Base-by-base conservation (phyloP, 2,329 filamentous ascomycete species). In the Thermothelomyces thermophilus region DNA sequence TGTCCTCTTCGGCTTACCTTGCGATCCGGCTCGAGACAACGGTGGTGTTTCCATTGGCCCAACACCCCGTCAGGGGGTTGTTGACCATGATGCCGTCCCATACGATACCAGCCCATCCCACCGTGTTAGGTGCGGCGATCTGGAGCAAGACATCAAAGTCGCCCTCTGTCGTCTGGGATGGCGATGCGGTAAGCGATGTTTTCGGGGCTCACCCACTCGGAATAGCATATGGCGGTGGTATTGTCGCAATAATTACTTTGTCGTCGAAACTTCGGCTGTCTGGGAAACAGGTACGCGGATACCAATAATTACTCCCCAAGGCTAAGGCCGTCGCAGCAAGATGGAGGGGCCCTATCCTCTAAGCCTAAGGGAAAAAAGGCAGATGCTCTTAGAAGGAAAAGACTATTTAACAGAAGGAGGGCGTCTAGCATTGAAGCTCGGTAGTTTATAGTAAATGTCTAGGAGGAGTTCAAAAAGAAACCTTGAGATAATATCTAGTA, bases 21-120 rank as follows among this genome's bases (percentile, higher is more conserved):
- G 69, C 65, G 46, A 64, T 64, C 31, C 69, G 64, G 33, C 66
- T 69, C 6, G 67, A 67, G 7, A 68, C 68, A 2, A 70, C 62
- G 1, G 63, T 64, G 2, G 54, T 63, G 16, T 58, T 61, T 19
- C 60, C 66, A 56, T 68, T 69, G 24, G 67, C 58, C 68, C 69
- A 72, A 9, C 63, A 67, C 19, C 71, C 54, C 1, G 66, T 66
- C 14, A 72, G 58, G 9, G 69, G 69, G 47, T 70, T 68, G 57
- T 71, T 70, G 24, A 66, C 63, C 69, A 71, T 72, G 37, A 61
- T 60, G 7, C 69, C 69, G 26, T 66, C 68, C 68, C 68, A 71
- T 3, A 68, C 64, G 24, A 72, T 61, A 3, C 63, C 69, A 0
- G 68, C 68, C 69, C 69, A 72, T 16, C 68, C 69, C 52, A 67